A percentile compares a stretch with the other conserved stretches of the same genome.
Evolutionary conservation across 495 filamentous ascomycete genomes (phyloP).

Genomic region (Echria macrotheca): DNA sequence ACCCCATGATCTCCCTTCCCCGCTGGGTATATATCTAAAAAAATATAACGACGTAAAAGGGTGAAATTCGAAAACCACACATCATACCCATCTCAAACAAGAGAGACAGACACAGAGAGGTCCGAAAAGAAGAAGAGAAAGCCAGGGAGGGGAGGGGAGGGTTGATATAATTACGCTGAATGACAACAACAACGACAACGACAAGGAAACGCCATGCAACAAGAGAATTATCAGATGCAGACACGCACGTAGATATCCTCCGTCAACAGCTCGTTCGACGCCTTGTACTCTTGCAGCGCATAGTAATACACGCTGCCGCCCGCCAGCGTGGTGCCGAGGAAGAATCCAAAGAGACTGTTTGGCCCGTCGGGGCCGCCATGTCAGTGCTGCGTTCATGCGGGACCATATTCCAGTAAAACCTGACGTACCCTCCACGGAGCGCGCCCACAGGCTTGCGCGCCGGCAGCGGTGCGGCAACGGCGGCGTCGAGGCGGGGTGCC

Average conservation of each 20-base stretch:
- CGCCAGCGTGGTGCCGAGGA: slow-evolving; percentile 74
- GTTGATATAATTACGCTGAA: slow-evolving; percentile 16
- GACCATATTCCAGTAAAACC: no score
- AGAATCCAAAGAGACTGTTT: slow-evolving; percentile 82
- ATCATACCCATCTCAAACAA: slow-evolving; percentile 10
- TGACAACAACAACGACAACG: neutral
- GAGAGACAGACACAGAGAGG: neutral
- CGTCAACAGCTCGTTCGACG: slow-evolving; percentile 88
- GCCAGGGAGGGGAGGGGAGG: neutral
- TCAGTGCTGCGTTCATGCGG: no score
- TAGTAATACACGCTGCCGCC: slow-evolving; percentile 86
- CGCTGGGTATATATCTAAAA: no score
- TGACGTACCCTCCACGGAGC: slow-evolving; percentile 82
- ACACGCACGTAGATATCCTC: slow-evolving; percentile 91
- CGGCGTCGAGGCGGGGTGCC: slow-evolving; percentile 36
- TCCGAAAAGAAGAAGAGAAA: no score
- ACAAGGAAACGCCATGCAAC: neutral
- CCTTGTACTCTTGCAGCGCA: slow-evolving; percentile 83
- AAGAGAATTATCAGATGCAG: slow-evolving; percentile 36
- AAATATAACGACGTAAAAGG: no score
- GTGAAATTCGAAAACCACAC: slow-evolving; percentile 8
- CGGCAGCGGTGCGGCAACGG: slow-evolving; percentile 47
- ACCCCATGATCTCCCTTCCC: no score
- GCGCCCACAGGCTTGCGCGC: slow-evolving; percentile 80
- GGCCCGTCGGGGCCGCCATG: no score